Evolutionary conservation across 768 basidiomycete species (phyloP), one percentile per base, ranked within the genome.

Genomic region (Tricholoma flavovirens): DNA sequence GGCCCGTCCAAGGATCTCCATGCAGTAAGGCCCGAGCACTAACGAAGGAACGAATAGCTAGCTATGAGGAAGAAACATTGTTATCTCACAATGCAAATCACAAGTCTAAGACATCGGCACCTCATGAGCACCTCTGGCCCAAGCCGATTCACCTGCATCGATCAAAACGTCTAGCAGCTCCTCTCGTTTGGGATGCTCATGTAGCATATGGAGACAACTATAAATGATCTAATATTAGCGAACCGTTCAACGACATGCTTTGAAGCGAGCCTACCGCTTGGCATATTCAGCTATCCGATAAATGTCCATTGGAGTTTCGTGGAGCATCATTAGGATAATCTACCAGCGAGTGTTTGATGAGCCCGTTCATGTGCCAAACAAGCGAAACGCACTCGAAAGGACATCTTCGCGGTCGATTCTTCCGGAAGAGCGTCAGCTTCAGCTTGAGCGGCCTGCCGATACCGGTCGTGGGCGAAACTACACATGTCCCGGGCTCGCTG

Each of bases 401-500:
- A 84, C 86, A 88, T 88, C 65, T 82, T 86, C 21, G 84, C 77
- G 45, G 81, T 70, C 1, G 72, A 66, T 14, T 78, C 77, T 51
- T 70, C 67, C 0, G 84, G 73, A 11, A 87, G 73, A 4, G 66
- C 68, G 38, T 77, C 75, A 0, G 77, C 81, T 66, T 87, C 84
- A 4, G 77, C 78, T 60, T 84, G 80, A 8, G 83, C 85, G 9
- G 87, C 87, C 67, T 87, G 86, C 8, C 86, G 78, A 68, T 87
- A 90, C 45, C 86, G 75, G 64, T 88, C 87, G 67, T 90, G 87
- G 3, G 84, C 74, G 67, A 88, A 87, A 62, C 80, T 84, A 67
- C 85, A 87, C 86, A 88, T 87, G 62, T 88, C 87, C 33, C 87
- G 73, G 4, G 84, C 87, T 49, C 84, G 73, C 56, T 86, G 84